These are phyloP conservation scores for Dovyalis caffra DNA, from an alignment of 345 rosid species.

Conservation along the genomic window DNA sequence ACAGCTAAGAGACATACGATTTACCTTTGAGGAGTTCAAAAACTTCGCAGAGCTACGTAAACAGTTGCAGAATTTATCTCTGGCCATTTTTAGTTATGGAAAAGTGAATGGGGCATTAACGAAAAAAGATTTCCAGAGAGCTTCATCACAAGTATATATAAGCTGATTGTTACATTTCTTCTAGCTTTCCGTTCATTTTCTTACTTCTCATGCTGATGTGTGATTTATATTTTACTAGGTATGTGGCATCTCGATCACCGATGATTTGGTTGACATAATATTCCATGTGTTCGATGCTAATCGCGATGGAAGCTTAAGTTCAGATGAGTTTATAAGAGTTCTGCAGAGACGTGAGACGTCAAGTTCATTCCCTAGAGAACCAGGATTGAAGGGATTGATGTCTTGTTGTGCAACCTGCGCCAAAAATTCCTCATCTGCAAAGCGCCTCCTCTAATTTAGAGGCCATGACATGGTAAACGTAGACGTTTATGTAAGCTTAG, in stretches of 20 bases:
- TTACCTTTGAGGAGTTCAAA: slow-evolving; percentile 26
- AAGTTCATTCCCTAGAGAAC: not conserved
- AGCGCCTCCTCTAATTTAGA: not conserved
- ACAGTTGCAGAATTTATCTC: slow-evolving; percentile 20
- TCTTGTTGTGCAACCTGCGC: slow-evolving; percentile 26
- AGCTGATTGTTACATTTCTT: not conserved
- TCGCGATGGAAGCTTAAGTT: slow-evolving; percentile 28
- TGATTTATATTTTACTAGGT: slow-evolving; percentile 13
- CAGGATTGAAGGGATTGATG: slow-evolving; percentile 16
- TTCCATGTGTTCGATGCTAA: slow-evolving; percentile 28
- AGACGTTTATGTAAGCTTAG: too few species aligned
- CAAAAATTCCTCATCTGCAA: slow-evolving; percentile 21
- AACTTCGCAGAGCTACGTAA: slow-evolving; percentile 22
- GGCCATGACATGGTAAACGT: too few species aligned
- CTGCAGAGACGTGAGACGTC: slow-evolving; percentile 19
- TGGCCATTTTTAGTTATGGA: slow-evolving; percentile 35
- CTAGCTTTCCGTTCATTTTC: not conserved
- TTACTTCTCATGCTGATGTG: not conserved
- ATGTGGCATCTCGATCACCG: slow-evolving; percentile 29
- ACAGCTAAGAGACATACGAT: slow-evolving; percentile 7
- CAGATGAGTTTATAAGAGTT: slow-evolving; percentile 26
- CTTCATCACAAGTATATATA: slow-evolving; percentile 23
- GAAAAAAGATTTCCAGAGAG: slow-evolving; percentile 27
- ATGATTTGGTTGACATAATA: slow-evolving; percentile 23
- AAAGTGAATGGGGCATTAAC: slow-evolving; percentile 23